Percentiles rank a stretch among this genome's conserved stretches.
These are phyloP conservation scores for Coccomyxa sp. DNA, from an alignment of 139 green algal species.

Conservation along the genomic window DNA sequence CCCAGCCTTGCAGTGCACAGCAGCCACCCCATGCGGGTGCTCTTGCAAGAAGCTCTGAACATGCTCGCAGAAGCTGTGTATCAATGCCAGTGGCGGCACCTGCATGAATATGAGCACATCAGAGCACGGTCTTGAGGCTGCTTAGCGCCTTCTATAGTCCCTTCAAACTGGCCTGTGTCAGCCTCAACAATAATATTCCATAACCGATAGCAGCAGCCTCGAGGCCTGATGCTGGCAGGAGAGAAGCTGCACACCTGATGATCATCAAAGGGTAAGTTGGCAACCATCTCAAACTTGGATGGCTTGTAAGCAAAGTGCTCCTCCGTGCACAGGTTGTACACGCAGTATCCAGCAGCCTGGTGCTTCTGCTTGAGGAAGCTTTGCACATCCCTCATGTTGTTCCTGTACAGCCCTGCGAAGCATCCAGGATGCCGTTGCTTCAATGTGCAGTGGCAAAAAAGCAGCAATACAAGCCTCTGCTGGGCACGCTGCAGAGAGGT, in stretches of 20 bases:
- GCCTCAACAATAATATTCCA: neutral
- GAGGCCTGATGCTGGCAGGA: neutral
- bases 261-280: slow-evolving; percentile 57
- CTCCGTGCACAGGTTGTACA: slow-evolving; percentile 75
- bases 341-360: slow-evolving; percentile 35
- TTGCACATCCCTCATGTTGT: slow-evolving; percentile 51
- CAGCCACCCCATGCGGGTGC: slow-evolving; percentile 37
- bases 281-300: slow-evolving; percentile 29
- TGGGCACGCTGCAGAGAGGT: neutral
- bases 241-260: slow-evolving; percentile 61
- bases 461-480: neutral
- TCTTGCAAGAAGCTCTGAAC: slow-evolving; percentile 41
- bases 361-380: slow-evolving; percentile 73
- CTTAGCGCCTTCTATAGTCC: neutral
- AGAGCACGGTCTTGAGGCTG: neutral
- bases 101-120: slow-evolving; percentile 25
- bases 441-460: neutral
- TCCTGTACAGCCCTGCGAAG: slow-evolving; percentile 51
- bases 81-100: slow-evolving; percentile 45
- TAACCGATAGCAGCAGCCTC: neutral
- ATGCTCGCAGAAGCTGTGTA: slow-evolving; percentile 47
- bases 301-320: slow-evolving; percentile 30
- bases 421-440: neutral
- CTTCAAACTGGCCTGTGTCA: neutral
- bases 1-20: slow-evolving; percentile 77